Conservation (phyloP, 129 eudicot genomes). For the Helianthus tuberosus region DNA sequence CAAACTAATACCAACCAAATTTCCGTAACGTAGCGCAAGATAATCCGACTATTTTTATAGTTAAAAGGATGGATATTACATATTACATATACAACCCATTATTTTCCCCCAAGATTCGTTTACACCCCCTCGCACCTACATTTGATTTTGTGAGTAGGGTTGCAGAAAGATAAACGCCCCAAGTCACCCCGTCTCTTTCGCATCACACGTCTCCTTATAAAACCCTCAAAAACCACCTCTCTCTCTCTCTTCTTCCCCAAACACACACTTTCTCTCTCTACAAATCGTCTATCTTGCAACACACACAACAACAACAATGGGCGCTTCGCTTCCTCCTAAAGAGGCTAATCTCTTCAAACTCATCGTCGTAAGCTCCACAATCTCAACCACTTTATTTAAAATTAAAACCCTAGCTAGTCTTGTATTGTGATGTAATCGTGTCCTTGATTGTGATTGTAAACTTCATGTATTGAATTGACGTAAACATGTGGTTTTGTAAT, state of each 20-base stretch:
- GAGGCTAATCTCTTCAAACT: conserved; percentile 99
- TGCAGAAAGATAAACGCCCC: conserved; percentile 13
- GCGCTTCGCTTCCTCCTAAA: conserved; percentile 96
- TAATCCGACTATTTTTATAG: too few relatives aligned
- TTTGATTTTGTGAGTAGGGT: conserved; percentile 4
- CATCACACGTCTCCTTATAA: not conserved
- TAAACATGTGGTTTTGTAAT: conserved; percentile 1
- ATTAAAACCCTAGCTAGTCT: conserved; percentile 43
- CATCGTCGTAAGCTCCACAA: conserved; percentile 76
- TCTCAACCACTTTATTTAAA: conserved; percentile 15
- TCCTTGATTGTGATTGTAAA: conserved; percentile 8
- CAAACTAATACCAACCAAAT: too few relatives aligned
- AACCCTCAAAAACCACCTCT: conserved; percentile 16
- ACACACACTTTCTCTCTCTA: conserved; percentile 14
- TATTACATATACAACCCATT: too few relatives aligned
- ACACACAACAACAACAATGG: conserved; percentile 60
- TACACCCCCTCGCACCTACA: not conserved
- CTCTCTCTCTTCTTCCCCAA: conserved; percentile 7
- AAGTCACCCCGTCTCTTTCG: conserved; percentile 4
- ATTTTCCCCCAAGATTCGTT: too few relatives aligned
- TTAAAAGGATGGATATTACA: too few relatives aligned
- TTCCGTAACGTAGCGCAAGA: too few relatives aligned
- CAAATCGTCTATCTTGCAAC: conserved; percentile 5
- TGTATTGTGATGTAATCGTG: conserved; percentile 4
- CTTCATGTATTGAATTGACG: conserved; percentile 13